A percentile compares a stretch with the other conserved stretches of the same genome.
Conservation (phyloP, 352 stramenopile species). For the Pythium angustatum region DNA sequence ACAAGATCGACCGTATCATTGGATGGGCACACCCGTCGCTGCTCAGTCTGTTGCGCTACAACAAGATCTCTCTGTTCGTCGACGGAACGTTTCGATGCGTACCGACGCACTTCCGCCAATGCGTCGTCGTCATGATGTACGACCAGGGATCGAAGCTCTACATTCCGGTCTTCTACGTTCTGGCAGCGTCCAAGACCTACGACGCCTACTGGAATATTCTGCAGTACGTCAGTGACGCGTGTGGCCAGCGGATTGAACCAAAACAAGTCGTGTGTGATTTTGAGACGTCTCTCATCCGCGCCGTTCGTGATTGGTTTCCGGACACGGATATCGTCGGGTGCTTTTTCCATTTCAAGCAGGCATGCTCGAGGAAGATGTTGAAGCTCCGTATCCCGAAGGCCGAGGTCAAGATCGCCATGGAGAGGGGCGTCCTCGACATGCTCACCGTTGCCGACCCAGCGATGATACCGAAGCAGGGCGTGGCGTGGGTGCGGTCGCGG, state of each 20-base stretch:
- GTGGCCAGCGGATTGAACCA: constrained; percentile 5
- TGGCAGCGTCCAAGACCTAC: constrained; percentile 20
- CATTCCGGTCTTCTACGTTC: constrained; percentile 26
- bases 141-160: constrained; percentile 15
- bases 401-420: constrained; percentile 21
- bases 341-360: constrained; percentile 33
- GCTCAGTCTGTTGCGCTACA: constrained; percentile 9
- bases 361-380: constrained; percentile 16
- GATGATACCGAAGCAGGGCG: background rate
- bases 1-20: constrained; percentile 20
- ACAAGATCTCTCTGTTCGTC: constrained; percentile 26
- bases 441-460: constrained; percentile 8
- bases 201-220: constrained; percentile 32
- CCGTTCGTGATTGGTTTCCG: constrained; percentile 12
- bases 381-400: constrained; percentile 5
- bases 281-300: constrained; percentile 20
- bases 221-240: constrained; percentile 7
- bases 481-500: background rate
- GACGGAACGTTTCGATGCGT: constrained; percentile 28
- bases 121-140: constrained; percentile 27
- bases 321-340: constrained; percentile 9
- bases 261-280: constrained; percentile 25
- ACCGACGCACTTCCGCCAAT: constrained; percentile 19
- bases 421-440: constrained; percentile 9
- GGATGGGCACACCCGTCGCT: constrained; percentile 24